These are phyloP conservation scores for Macrophomina tecta DNA, from an alignment of 2,329 filamentous ascomycete genomes.

Conservation along the genomic window DNA sequence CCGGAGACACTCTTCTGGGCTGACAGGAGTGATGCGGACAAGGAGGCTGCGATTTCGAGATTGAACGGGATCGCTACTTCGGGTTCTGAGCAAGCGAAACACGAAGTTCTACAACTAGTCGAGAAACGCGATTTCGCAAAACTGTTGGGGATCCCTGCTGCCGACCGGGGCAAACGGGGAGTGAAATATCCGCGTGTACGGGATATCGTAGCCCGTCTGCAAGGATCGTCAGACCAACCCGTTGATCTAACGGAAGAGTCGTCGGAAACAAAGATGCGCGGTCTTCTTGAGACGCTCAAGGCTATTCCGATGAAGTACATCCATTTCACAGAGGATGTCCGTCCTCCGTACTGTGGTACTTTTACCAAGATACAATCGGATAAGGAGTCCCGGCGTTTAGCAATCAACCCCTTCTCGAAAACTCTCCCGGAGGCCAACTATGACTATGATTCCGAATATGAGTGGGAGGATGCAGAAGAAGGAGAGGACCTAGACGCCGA, in stretches of 20 bases:
- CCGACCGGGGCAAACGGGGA: constrained; percentile 21
- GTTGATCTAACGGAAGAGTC: constrained; percentile 52
- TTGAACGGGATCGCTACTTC: constrained; percentile 36
- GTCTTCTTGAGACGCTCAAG: constrained; percentile 54
- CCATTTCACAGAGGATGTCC: constrained; percentile 66
- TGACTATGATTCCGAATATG: constrained; percentile 83
- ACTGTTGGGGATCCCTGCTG: constrained; percentile 8
- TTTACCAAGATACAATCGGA: constrained; percentile 65
- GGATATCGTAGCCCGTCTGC: constrained; percentile 52
- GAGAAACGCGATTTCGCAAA: constrained; percentile 10
- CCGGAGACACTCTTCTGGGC: constrained; percentile 49
- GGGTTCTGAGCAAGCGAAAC: not conserved
- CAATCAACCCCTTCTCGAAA: constrained; percentile 61
- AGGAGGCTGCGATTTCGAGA: constrained; percentile 37
- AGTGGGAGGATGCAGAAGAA: constrained; percentile 81
- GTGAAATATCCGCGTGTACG: constrained; percentile 33
- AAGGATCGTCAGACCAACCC: constrained; percentile 49
- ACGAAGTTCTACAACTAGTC: not conserved
- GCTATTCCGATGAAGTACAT: constrained; percentile 68
- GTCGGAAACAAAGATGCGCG: constrained; percentile 32
- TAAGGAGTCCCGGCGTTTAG: constrained; percentile 52
- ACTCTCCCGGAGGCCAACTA: constrained; percentile 72
- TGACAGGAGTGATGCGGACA: constrained; percentile 34
- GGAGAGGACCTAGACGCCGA: constrained; percentile 70
- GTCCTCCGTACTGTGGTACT: constrained; percentile 74